Base-by-base conservation (phyloP, 352 stramenopile genomes). In the Thraustotheca clavata region DNA sequence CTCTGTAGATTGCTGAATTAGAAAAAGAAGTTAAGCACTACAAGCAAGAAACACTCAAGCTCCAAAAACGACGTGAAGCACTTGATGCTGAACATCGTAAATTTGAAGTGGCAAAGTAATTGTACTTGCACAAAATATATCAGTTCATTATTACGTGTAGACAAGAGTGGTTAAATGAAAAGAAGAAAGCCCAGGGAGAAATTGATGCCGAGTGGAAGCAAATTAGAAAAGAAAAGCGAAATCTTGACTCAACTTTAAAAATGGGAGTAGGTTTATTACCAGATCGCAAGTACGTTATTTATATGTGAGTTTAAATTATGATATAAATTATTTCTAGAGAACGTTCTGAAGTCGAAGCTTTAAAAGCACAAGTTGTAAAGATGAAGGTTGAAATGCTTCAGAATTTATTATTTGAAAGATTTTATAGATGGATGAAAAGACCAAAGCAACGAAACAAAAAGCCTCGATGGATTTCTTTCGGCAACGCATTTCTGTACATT, bases 1-100 rank as follows among this genome's bases (percentile, higher is more conserved):
- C 47, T 26, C 8, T 35, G 32, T 63, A 68, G 65, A 47, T 69
- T 16, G 73, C 69, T 14, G 83, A 94, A 59, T 52, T 93, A 5
- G 83, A 94, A 68, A 79, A 87, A 70, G 86, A 93, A 34, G 81
- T 91, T n/a, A 88, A 81, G 52, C 86, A 89, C 39, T 91, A 94
- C 73, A 91, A 92, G 48, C 69, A 80, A 12, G 83, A 89, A 59
- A 92, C 83, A 4, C 61, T 92, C 5, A 80, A 86, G 60, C 69
- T 93, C 36, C 81, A 93, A 49, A 86, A 83, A 31, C 29, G 60
- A 18, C 41, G 46, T 12, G 46, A 67, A 34, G 46, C 46, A 5
- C 43, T 67, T 20, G 60, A 59, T 33, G 76, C 75, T 43, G 88
- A 85, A 47, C 69, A 88, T 1, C 75, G 78, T 24, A 89, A 80